Evolutionary conservation across 257 asterid species (phyloP).

Genomic region (Schizonepeta tenuifolia): DNA sequence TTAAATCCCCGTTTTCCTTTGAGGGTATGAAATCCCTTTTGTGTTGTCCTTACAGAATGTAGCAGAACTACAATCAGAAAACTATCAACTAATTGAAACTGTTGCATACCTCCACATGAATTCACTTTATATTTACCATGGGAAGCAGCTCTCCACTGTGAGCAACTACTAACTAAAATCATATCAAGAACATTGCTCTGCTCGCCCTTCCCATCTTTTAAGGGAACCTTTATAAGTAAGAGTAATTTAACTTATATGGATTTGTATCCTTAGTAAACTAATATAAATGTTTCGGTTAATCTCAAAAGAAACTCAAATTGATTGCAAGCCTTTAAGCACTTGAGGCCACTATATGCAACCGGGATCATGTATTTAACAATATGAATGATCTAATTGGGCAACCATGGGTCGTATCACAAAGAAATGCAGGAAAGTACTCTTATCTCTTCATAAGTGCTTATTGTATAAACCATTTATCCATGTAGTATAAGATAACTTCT

Average conservation of each 20-base stretch:
- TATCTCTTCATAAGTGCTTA: neutral
- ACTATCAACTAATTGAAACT: no score
- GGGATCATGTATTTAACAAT: no score
- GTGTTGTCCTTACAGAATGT: no score
- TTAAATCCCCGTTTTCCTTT: no score
- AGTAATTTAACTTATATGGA: no score
- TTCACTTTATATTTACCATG: neutral
- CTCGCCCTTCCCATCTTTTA: neutral
- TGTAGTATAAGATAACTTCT: neutral
- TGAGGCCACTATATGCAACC: neutral
- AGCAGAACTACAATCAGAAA: no score
- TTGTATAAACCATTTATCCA: neutral
- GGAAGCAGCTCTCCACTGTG: neutral
- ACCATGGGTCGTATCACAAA: neutral
- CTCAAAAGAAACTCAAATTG: neutral
- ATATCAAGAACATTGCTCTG: neutral
- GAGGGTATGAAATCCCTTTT: no score
- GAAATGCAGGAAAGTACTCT: neutral
- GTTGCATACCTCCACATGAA: no score
- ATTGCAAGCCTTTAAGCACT: neutral
- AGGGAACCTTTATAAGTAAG: no score
- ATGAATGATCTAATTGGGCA: neutral
- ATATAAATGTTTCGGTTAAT: neutral
- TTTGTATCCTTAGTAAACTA: no score
- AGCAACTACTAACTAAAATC: neutral